Conservation (phyloP, 2,329 filamentous ascomycete genomes). For the Spiromastix sp. region DNA sequence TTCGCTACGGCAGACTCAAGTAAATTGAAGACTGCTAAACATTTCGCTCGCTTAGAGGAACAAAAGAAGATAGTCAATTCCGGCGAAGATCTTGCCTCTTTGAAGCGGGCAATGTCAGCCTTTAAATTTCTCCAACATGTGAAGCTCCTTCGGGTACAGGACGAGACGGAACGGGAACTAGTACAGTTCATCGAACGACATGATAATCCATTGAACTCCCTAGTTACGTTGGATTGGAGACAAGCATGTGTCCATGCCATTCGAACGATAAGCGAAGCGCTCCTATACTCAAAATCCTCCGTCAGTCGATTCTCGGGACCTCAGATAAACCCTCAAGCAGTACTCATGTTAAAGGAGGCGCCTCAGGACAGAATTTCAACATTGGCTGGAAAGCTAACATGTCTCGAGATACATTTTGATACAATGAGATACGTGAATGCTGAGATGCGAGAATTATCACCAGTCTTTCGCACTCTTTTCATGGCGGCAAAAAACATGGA, state of each 20-base stretch:
- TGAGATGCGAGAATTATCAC: slow-evolving; percentile 48
- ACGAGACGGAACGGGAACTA: slow-evolving; percentile 47
- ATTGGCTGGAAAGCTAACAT: slow-evolving; percentile 48
- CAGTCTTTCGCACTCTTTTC: slow-evolving; percentile 49
- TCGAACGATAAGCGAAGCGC: slow-evolving; percentile 46
- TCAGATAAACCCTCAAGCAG: slow-evolving; percentile 51
- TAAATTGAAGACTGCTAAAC: slow-evolving; percentile 13
- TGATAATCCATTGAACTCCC: slow-evolving; percentile 32
- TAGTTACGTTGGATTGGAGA: slow-evolving; percentile 49
- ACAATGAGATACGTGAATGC: slow-evolving; percentile 46
- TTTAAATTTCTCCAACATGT: slow-evolving; percentile 55
- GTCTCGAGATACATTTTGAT: slow-evolving; percentile 55
- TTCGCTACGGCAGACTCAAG: slow-evolving; percentile 11
- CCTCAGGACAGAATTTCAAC: slow-evolving; percentile 39
- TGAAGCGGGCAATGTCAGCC: slow-evolving; percentile 45
- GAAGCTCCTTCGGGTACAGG: slow-evolving; percentile 52
- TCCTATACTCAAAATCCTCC: slow-evolving; percentile 46
- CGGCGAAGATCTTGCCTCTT: slow-evolving; percentile 40
- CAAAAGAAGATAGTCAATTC: slow-evolving; percentile 38
- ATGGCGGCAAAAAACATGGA: slow-evolving; percentile 49
- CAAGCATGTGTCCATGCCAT: slow-evolving; percentile 53
- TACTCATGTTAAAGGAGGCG: slow-evolving; percentile 39
- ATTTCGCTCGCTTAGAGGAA: slow-evolving; percentile 24
- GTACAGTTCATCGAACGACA: slow-evolving; percentile 42
- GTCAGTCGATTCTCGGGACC: slow-evolving; percentile 52